Evolutionary conservation across 768 basidiomycete genomes (phyloP), one percentile per base, ranked within the genome.

Genomic region (Pisolithus orientalis): DNA sequence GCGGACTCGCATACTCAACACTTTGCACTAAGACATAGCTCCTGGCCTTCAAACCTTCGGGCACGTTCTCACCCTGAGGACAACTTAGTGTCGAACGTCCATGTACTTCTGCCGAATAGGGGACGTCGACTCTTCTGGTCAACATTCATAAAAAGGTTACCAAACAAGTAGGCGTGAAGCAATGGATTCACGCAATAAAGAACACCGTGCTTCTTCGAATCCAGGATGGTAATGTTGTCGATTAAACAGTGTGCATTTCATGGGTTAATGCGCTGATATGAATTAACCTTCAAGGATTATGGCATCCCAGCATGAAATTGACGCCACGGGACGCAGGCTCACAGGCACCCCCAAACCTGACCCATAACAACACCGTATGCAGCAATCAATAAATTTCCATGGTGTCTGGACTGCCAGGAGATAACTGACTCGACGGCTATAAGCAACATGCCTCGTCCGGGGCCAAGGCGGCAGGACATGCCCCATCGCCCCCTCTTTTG

Each of bases 291-390:
- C 85, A 46, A 89, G 69, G 61, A 90, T 88, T 58, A 93, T 90
- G 45, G 90, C 90, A 69, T 93, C 89, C 74, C 95, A 91, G 64
- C 94, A 94, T 29, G 31, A 95, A 74, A 6, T 92, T 92, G 39
- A 96, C 90, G 56, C 94, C 93, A 27, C 92, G 0, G 92, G 90
- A 63, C 95, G 94, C 4, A 92, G 94, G 63, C 90, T 93, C 13
- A 94, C 90, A 4, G 87, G 83, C 31, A 92, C 76, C 44, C 44
- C 87, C 88, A 62, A 89, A 92, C 60, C 85, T 88, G 53, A 7
- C 54, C 55, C 29, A 5, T 14, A 25, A n/a, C 44, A 45, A n/a
- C 27, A 28, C 44, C 28, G 44, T 31, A 28, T 14, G 27, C 44
- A 45, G 29, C 44, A 28, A 31, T 10, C 44, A 45, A 5, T 6